Evolutionary conservation across 2,329 filamentous ascomycete species (phyloP), one percentile per base, ranked within the genome.

Genomic region (Calonectria naviculata): DNA sequence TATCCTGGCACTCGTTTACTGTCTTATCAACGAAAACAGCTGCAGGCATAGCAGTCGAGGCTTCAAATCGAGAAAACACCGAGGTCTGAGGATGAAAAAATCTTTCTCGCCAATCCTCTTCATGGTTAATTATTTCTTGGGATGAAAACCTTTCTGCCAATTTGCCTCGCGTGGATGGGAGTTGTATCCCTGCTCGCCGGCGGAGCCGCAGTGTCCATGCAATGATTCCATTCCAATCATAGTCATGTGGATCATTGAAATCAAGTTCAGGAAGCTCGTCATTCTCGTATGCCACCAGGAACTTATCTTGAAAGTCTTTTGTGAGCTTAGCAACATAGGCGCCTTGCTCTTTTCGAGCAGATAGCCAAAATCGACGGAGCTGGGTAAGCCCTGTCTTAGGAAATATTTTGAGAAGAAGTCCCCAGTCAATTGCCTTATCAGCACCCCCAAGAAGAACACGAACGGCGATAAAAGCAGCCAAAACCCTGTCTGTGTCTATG

Each of bases 201-300:
- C 86, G 82, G 5, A 89, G 88, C 26, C 87, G 85, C 73, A 90
- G 84, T 1, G 91, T 88, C 94, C 94, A 96, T 41, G 88, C 85
- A 56, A 95, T 88, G 7, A 95, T 81, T 5, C 80, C 81, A 12
- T 85, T 82, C 93, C 94, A 95, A 78, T 95, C 92, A 70, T 94
- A 94, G 2, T 87, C 86, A 44, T 88, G 80, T 0, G 91, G 86
- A 54, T 93, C 83, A 62, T 93, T 87, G 73, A 89, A 93, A 79
- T 94, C 85, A 24, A 95, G 85, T 2, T 85, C 80, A 2, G 90
- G 87, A 1, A 95, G 74, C 71, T 92, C 87, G 10, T 88, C 88
- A 2, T 85, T 86, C 73, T 91, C 89, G 74, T 95, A 94, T 0
- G 93, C 93, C 56, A 86, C 82, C 7, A 94, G 83, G 75, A 94